Evolutionary conservation across 306 rosid species (phyloP), one percentile per base, ranked within the genome.

Genomic region (Fragaria nilgerrensis): DNA sequence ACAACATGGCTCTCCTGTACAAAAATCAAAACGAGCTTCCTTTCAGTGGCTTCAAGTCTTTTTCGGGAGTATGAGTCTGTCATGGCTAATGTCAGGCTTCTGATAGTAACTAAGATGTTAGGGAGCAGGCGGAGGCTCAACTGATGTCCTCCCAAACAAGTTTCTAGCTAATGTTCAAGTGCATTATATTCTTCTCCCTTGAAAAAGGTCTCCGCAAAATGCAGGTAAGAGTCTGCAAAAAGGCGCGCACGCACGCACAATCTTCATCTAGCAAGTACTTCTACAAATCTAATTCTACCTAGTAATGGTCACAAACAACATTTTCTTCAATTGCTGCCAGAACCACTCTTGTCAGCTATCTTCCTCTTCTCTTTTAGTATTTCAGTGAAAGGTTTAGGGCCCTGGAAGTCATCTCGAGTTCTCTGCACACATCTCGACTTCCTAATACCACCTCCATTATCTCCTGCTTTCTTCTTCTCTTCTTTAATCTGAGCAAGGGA

Each of bases 401-500:
- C 45, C 45, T 43, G 45, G 45, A 43, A 43, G 12, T 43, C 45
- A 43, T 43, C 45, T 8, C 2, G 45, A 43, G 45, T 43, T 43
- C 12, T 43, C 12, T 43, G 45, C 45, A 43, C 45, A 8, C 2
- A 43, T 9, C 45, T 43, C 45, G 45, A 43, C 12, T 43, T 43
- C 45, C 45, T 43, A 9, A 43, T 86, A 77, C 64, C 55, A 48
- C 74, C 79, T 16, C 82, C 78, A 52, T 76, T 73, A 82, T 65
- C 87, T 73, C 41, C 82, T 23, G 82, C 75, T 67, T 70, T 79
- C 79, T 55, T 80, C 88, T 82, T 90, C 85, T 84, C 94, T 73
- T 89, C 88, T 82, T 82, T 91, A 69, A 91, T 88, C 86, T 88
- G 93, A 56, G 89, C 86, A 45, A 91, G 96, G 58, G 89, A 65